Conservation (phyloP, 1,139 yeast genomes). For the Suhomyces choctaworum region DNA sequence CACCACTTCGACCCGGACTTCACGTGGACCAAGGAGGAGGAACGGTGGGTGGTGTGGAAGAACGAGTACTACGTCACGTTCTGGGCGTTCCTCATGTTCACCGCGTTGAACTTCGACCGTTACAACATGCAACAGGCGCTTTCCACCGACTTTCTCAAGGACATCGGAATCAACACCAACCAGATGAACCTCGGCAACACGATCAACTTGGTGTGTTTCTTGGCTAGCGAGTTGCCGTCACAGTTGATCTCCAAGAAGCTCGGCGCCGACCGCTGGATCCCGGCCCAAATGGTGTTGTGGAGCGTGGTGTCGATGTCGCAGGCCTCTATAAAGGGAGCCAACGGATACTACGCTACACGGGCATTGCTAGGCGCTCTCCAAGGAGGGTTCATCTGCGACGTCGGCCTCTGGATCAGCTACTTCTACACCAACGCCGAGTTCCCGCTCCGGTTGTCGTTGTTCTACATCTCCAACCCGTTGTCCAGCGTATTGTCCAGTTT, state of each 20-base stretch:
- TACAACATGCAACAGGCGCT: slow-evolving; percentile 32
- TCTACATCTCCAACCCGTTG: slow-evolving; percentile 49
- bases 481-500: slow-evolving; percentile 38
- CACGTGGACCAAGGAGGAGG: slow-evolving; percentile 39
- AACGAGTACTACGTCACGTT: slow-evolving; percentile 34
- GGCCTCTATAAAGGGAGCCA: slow-evolving; percentile 20
- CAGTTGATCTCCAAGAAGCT: slow-evolving; percentile 33
- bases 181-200: slow-evolving; percentile 34
- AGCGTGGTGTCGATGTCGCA: slow-evolving; percentile 29
- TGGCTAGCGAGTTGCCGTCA: slow-evolving; percentile 35
- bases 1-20: slow-evolving; percentile 35
- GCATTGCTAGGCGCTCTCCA: slow-evolving; percentile 50
- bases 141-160: slow-evolving; percentile 29
- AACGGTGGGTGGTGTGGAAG: slow-evolving; percentile 27
- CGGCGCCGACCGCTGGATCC: slow-evolving; percentile 38
- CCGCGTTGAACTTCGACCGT: slow-evolving; percentile 35
- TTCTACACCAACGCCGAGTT: slow-evolving; percentile 55
- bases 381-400: slow-evolving; percentile 60
- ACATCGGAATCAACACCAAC: slow-evolving; percentile 29
- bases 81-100: slow-evolving; percentile 33
- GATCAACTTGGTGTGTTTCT: slow-evolving; percentile 33
- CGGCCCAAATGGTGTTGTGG: slow-evolving; percentile 30
- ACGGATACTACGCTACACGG: slow-evolving; percentile 42
- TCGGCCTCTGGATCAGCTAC: slow-evolving; percentile 55
- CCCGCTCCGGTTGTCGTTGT: slow-evolving; percentile 49